These are phyloP conservation scores for Antarctomyces pellizariae DNA, from an alignment of 495 filamentous ascomycete genomes.

Conservation along the genomic window DNA sequence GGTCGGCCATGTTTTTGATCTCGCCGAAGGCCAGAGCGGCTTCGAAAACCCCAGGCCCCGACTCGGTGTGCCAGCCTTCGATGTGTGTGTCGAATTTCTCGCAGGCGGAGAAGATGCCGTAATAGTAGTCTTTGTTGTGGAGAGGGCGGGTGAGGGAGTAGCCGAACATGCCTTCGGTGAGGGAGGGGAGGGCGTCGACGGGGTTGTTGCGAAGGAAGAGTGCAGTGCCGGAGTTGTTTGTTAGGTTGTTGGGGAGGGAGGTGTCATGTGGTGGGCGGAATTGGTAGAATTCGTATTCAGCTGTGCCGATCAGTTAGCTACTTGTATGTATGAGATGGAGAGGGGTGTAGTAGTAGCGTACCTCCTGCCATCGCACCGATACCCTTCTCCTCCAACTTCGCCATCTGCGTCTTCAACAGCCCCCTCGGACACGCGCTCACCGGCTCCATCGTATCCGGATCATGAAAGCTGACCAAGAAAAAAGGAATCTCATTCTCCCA, in stretches of 20 bases:
- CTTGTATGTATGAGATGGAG: conserved; percentile 2
- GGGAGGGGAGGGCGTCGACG: conserved; percentile 39
- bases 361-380: conserved; percentile 84
- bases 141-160: conserved; percentile 84
- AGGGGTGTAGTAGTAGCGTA: conserved; percentile 17
- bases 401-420: conserved; percentile 39
- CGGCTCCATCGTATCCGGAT: conserved; percentile 42
- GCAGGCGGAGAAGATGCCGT: conserved; percentile 71
- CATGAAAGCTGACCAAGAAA: conserved; percentile 73
- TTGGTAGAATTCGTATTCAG: conserved; percentile 95
- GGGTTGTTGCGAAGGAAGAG: conserved; percentile 51
- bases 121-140: conserved; percentile 88
- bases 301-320: conserved; percentile 20
- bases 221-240: conserved; percentile 48
- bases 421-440: conserved; percentile 68
- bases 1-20: conserved; percentile 69
- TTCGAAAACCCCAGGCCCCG: conserved; percentile 87
- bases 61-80: conserved; percentile 96
- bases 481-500: conserved; percentile 91
- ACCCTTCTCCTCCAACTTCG: conserved; percentile 39
- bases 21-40: conserved; percentile 79
- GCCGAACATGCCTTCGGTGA: conserved; percentile 96
- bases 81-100: conserved; percentile 59
- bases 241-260: conserved; percentile 18
- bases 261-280: conserved; percentile 42